Evolutionary conservation across 495 filamentous ascomycete species (phyloP).

Genomic region (Xylaria flabelliformis): DNA sequence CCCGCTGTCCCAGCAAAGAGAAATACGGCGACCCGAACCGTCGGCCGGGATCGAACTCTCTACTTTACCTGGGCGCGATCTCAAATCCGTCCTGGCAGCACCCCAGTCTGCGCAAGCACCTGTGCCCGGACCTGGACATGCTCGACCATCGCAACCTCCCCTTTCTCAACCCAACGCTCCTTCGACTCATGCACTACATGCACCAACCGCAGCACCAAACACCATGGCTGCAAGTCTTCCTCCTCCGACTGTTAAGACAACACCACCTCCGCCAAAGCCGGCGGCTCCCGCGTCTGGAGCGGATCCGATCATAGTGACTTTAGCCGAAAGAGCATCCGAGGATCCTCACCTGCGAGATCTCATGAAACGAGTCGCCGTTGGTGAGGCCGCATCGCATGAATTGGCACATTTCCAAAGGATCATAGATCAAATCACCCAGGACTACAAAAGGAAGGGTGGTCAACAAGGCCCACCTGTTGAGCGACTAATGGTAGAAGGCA

Average conservation of each 20-base stretch:
- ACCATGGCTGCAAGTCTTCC: constrained; percentile 30
- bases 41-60: constrained; percentile 29
- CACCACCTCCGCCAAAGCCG: constrained; percentile 36
- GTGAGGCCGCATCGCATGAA: constrained; percentile 78
- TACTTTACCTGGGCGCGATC: constrained; percentile 33
- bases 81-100: constrained; percentile 41
- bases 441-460: constrained; percentile 52
- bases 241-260: constrained; percentile 23
- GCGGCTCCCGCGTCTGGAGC: constrained; percentile 38
- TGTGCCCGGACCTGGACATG: constrained; percentile 30
- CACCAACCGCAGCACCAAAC: constrained; percentile 29
- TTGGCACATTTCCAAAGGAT: constrained; percentile 88
- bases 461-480: constrained; percentile 52
- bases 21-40: constrained; percentile 31
- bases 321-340: constrained; percentile 84
- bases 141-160: constrained; percentile 32
- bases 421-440: constrained; percentile 83
- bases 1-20: constrained; percentile 28
- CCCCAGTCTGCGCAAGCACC: constrained; percentile 37
- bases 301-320: constrained; percentile 94
- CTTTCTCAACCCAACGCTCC: constrained; percentile 32
- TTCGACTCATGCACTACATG: constrained; percentile 32
- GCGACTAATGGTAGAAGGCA: constrained; percentile 50
- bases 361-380: constrained; percentile 93
- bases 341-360: constrained; percentile 91